Evolutionary conservation across 192 early-diverging fungal genomes (phyloP).

Genomic region (Spizellomyces punctatus): DNA sequence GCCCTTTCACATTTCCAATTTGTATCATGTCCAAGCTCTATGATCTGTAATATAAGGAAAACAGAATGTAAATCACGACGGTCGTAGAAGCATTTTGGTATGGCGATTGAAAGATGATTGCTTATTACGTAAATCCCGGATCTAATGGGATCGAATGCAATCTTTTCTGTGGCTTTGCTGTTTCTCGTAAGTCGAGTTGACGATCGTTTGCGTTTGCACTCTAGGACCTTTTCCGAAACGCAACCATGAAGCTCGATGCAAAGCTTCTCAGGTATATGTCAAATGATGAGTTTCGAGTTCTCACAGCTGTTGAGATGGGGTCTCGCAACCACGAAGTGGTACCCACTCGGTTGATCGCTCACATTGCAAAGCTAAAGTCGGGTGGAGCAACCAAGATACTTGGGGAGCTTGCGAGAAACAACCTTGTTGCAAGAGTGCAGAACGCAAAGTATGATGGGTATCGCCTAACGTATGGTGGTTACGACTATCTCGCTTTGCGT

Average conservation of each 20-base stretch:
- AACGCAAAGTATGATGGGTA: constrained; percentile 93
- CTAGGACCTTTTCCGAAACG: not conserved
- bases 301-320: constrained; percentile 97
- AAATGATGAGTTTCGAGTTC: constrained; percentile 90
- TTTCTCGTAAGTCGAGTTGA: not conserved
- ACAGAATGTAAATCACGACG: too few species aligned
- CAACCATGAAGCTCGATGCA: constrained; percentile 89
- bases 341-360: constrained; percentile 86
- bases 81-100: too few species aligned
- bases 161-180: too few species aligned
- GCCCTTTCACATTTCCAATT: too few species aligned
- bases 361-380: constrained; percentile 87
- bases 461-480: constrained; percentile 97
- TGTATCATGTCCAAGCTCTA: too few species aligned
- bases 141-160: too few species aligned
- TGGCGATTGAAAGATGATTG: too few species aligned
- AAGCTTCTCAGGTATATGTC: constrained; percentile 95
- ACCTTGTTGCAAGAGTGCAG: constrained; percentile 84
- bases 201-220: not conserved
- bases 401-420: constrained; percentile 84
- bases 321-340: constrained; percentile 99
- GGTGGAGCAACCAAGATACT: constrained; percentile 88
- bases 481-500: constrained; percentile 96
- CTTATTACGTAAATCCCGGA: too few species aligned
- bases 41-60: too few species aligned